Conservation (phyloP, 2,329 filamentous ascomycete species). For the Neopestalotiopsis clavispora region DNA sequence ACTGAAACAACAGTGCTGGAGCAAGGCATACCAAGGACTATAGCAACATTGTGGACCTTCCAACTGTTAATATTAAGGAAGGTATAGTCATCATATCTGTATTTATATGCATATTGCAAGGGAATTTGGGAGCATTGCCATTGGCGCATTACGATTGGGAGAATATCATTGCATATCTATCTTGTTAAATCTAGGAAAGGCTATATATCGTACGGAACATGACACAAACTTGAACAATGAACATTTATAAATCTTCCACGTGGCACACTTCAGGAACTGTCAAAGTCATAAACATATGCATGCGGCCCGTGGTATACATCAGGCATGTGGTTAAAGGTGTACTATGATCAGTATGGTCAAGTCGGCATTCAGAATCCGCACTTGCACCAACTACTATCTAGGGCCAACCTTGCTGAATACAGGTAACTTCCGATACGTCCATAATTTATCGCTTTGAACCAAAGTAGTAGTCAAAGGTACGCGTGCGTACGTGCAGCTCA, state of each 20-base stretch:
- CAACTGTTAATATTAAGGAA: not conserved
- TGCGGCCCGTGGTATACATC: no score
- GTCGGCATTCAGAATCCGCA: no score
- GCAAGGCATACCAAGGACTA: not conserved
- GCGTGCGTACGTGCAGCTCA: no score
- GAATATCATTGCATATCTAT: constrained; percentile 25
- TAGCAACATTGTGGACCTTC: not conserved
- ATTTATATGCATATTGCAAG: constrained; percentile 27
- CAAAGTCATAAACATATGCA: no score
- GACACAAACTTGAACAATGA: not conserved
- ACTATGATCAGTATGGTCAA: no score
- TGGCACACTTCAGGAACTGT: no score
- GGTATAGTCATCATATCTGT: not conserved
- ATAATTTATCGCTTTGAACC: no score
- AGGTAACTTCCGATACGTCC: no score
- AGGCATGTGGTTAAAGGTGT: no score
- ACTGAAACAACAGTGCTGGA: constrained; percentile 1
- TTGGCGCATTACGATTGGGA: constrained; percentile 20
- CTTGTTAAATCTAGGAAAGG: not conserved
- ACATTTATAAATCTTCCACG: not conserved
- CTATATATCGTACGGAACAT: not conserved
- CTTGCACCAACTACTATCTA: no score
- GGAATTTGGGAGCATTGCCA: constrained; percentile 15
- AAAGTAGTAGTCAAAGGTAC: no score
- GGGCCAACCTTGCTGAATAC: no score